Conservation (phyloP, 2,329 filamentous ascomycete genomes). For the Colletotrichum caudatum region DNA sequence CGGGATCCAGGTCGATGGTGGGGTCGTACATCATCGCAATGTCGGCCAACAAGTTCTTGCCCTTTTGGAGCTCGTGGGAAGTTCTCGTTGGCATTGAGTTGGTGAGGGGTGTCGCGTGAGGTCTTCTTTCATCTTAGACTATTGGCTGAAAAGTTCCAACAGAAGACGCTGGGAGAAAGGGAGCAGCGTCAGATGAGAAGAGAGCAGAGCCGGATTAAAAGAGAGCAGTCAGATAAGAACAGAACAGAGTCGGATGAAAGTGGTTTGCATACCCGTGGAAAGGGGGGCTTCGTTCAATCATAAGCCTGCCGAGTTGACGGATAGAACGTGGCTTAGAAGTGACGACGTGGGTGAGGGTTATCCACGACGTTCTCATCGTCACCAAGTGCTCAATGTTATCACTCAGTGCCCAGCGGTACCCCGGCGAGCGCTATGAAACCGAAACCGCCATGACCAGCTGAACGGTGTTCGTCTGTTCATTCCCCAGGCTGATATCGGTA, state of each 20-base stretch:
- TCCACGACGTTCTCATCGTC: neutral
- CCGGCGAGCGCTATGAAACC: neutral
- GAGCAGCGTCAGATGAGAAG: no score
- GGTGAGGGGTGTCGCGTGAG: no score
- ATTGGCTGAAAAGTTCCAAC: no score
- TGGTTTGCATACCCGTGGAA: no score
- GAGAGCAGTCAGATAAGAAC: no score
- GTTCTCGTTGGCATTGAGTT: no score
- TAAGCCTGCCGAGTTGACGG: neutral
- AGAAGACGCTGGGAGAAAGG: no score
- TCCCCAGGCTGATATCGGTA: no score
- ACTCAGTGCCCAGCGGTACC: neutral
- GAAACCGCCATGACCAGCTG: neutral
- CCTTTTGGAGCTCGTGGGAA: slow-evolving; percentile 23
- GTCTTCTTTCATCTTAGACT: no score
- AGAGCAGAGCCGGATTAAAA: no score
- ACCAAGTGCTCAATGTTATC: neutral
- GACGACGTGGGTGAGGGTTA: neutral
- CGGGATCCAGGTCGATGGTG: slow-evolving; percentile 9
- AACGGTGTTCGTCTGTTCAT: neutral
- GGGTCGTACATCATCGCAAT: slow-evolving; percentile 18
- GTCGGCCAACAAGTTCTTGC: slow-evolving; percentile 30
- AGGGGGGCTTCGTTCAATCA: no score
- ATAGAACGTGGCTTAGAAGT: neutral
- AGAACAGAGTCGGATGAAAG: no score